phyloP scores from a whole-genome alignment of 441 rosid genomes.

The Arabidopsis lyrata region DNA sequence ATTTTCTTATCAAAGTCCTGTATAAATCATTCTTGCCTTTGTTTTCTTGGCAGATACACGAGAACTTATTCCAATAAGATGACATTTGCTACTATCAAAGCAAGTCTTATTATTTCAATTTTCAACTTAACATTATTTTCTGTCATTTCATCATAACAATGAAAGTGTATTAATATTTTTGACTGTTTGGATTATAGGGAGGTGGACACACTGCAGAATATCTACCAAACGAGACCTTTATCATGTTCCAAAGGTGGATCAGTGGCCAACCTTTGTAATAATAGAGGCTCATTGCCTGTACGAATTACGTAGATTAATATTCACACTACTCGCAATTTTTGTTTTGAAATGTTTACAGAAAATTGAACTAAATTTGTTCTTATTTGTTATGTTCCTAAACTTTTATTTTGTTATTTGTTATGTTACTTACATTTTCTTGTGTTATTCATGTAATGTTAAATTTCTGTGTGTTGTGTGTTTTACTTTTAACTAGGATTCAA shows the following conservation, averaged over 20 bases:
- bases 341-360: no score
- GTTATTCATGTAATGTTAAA: no score
- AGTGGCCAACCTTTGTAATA: constrained; percentile 21
- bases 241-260: constrained; percentile 36
- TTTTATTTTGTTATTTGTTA: no score
- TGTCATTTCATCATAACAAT: not conserved
- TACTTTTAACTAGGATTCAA: no score
- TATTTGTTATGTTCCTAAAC: no score
- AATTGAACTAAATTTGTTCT: no score
- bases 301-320: no score
- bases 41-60: constrained; percentile 8
- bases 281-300: not conserved
- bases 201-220: constrained; percentile 36
- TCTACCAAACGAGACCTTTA: constrained; percentile 23
- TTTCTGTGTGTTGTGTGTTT: no score
- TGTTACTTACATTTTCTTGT: no score
- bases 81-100: constrained; percentile 35
- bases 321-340: no score
- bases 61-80: constrained; percentile 30
- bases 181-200: constrained; percentile 17
- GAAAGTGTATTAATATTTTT: not conserved
- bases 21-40: not conserved
- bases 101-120: constrained; percentile 22
- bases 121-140: not conserved
- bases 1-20: constrained; percentile 39